Percentiles rank a stretch among this genome's conserved stretches.
Evolutionary conservation across 2,329 filamentous ascomycete species (phyloP).

Genomic region (Penicillium expansum): DNA sequence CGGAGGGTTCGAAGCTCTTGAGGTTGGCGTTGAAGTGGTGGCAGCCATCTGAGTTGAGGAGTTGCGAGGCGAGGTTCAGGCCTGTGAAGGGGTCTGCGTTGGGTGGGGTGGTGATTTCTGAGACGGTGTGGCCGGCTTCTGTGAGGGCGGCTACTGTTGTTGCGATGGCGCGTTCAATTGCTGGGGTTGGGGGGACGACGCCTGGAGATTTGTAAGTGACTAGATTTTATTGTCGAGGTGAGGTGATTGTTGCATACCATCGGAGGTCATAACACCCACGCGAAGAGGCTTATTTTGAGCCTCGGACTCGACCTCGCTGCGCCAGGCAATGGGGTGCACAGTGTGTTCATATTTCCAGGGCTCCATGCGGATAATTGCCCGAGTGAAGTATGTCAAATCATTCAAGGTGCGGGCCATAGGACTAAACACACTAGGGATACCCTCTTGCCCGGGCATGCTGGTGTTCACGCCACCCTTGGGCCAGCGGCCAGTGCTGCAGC

Average conservation of each 20-base stretch:
- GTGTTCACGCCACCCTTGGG: constrained; percentile 80
- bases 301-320: constrained; percentile 58
- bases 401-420: constrained; percentile 86
- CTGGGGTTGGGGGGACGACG: constrained; percentile 82
- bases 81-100: constrained; percentile 75
- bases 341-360: constrained; percentile 87
- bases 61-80: constrained; percentile 70
- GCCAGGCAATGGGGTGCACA: constrained; percentile 82
- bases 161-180: constrained; percentile 73
- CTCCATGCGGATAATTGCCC: constrained; percentile 72
- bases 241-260: constrained; percentile 47
- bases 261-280: constrained; percentile 74
- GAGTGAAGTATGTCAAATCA: constrained; percentile 81
- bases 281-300: constrained; percentile 63
- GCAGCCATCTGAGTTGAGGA: constrained; percentile 83
- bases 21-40: constrained; percentile 75
- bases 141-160: constrained; percentile 67
- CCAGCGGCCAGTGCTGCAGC: constrained; percentile 87
- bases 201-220: constrained; percentile 35
- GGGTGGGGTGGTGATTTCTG: constrained; percentile 62
- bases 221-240: too few relatives aligned
- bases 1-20: constrained; percentile 73
- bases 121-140: constrained; percentile 71
- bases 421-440: constrained; percentile 82
- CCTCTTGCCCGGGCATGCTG: constrained; percentile 90